Percentiles rank a stretch among this genome's conserved stretches.
These are phyloP conservation scores for Floccularia luteovirens DNA, from an alignment of 768 basidiomycete species.

Conservation along the genomic window DNA sequence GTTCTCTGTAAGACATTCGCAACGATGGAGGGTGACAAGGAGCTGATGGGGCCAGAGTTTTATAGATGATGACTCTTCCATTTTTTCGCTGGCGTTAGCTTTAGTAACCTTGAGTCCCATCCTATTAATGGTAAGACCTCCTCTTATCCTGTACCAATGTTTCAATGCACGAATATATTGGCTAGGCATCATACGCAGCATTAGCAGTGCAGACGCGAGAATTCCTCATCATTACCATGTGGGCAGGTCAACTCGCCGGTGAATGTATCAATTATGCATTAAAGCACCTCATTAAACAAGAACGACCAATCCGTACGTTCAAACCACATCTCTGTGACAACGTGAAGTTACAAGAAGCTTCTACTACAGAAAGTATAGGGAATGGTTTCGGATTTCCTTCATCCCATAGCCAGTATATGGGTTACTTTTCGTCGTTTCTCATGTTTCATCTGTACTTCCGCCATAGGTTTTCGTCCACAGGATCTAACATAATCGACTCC, in stretches of 20 bases:
- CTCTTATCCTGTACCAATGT: neutral
- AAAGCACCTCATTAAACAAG: conserved; percentile 61
- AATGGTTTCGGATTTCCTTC: conserved; percentile 84
- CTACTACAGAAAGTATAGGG: conserved; percentile 40
- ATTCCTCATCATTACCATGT: conserved; percentile 75
- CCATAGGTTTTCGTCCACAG: conserved; percentile 55
- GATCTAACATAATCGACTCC: conserved; percentile 41
- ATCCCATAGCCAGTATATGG: conserved; percentile 89
- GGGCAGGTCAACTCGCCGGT: conserved; percentile 69
- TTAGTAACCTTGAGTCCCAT: conserved; percentile 64
- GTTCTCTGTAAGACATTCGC: conserved; percentile 44
- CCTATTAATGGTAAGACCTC: conserved; percentile 52
- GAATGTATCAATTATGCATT: conserved; percentile 65
- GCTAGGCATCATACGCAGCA: conserved; percentile 71
- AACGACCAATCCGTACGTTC: conserved; percentile 55
- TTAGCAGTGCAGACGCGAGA: conserved; percentile 73
- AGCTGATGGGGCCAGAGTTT: conserved; percentile 2
- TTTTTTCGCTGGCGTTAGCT: conserved; percentile 48
- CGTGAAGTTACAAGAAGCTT: conserved; percentile 2
- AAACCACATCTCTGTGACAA: neutral
- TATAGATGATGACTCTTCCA: conserved; percentile 56
- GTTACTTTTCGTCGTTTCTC: conserved; percentile 74
- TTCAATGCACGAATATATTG: too few species aligned
- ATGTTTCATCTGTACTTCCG: conserved; percentile 65
- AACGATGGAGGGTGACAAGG: neutral